Base-by-base conservation (phyloP, 2,329 filamentous ascomycete genomes). In the Aspergillus sp. region DNA sequence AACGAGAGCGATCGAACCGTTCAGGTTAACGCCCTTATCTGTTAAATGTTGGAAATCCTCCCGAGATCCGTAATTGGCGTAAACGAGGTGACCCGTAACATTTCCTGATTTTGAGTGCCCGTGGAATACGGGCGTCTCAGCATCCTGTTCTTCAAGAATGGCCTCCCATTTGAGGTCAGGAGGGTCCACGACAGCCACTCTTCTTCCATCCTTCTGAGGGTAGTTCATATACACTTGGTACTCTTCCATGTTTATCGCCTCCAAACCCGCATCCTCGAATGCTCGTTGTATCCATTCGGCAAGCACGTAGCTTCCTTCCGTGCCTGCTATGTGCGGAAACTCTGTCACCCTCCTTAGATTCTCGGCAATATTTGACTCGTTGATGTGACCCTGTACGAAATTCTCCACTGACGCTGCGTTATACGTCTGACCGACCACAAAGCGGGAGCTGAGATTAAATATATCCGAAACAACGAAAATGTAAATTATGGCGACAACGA, bases 191-290 rank as follows among this genome's bases (percentile, higher is more conserved):
- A 99, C 90, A 61, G 93, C 87, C 40, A 99, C 88, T 57, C 87
- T 84, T 50, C 95, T 83, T 12, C 93, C 95, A 59, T 85, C 88
- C 27, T 83, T 77, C 62, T 82, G 89, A 0, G 95, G 92, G 72
- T 96, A 99, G 74, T 98, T 98, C 68, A 98, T 79, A 71, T 97
- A 98, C 15, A 96, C 93, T 66, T 89, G 83, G 73, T 90, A 96
- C 70, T 91, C 85, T 67, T 96, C 89, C 68, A 91, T 82, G 50
- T 80, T 78, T 24, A 96, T 87, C 57, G 88, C 81, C 66, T 96
- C 92, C 69, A 99, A 81, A 4, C 85, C 84, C 46, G 88, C 87
- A 51, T 82, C 82, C 64, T 79, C 77, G 74, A 97, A 96, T 72
- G 89, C 84, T 67, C 86, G 86, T 73, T 93, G 84, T 54, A 97